Percentiles rank a stretch among this genome's conserved stretches.
Conservation (phyloP, 208 protist species). For the Entamoeba dispar region DNA sequence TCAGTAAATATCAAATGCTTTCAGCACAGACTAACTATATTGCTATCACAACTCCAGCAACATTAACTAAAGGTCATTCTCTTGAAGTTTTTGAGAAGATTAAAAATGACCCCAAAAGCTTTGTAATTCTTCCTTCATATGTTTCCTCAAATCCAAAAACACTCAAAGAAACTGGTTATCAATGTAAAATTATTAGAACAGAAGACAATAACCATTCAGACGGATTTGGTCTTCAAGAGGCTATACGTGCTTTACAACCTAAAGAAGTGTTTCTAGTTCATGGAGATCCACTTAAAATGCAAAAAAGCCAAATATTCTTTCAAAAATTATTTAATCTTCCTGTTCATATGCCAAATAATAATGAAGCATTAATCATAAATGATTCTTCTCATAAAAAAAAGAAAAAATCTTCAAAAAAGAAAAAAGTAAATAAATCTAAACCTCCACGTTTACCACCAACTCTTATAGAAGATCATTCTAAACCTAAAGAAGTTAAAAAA, state of each 20-base stretch:
- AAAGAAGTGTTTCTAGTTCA: neutral
- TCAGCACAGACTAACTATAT: neutral
- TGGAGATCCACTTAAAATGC: neutral
- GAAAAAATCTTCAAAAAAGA: too few relatives aligned
- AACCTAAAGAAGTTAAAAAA: too few relatives aligned
- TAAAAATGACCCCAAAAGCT: neutral
- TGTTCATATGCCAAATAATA: neutral
- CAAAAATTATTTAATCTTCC: neutral
- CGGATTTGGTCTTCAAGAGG: neutral
- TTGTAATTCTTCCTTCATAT: neutral
- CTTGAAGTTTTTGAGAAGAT: neutral
- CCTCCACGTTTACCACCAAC: too few relatives aligned
- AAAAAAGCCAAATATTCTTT: neutral
- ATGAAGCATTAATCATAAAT: neutral
- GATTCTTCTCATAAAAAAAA: too few relatives aligned
- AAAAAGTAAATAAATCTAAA: too few relatives aligned
- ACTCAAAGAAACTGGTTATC: neutral
- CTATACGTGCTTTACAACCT: neutral
- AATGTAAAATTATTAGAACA: neutral
- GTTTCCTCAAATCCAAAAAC: neutral
- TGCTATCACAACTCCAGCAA: neutral
- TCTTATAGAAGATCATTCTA: too few relatives aligned
- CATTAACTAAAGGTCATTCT: neutral
- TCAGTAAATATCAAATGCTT: neutral
- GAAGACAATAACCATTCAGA: neutral